Evolutionary conservation across 1,284 basidiomycete genomes (phyloP).

Genomic region (Mycosarcoma mackinlayi): DNA sequence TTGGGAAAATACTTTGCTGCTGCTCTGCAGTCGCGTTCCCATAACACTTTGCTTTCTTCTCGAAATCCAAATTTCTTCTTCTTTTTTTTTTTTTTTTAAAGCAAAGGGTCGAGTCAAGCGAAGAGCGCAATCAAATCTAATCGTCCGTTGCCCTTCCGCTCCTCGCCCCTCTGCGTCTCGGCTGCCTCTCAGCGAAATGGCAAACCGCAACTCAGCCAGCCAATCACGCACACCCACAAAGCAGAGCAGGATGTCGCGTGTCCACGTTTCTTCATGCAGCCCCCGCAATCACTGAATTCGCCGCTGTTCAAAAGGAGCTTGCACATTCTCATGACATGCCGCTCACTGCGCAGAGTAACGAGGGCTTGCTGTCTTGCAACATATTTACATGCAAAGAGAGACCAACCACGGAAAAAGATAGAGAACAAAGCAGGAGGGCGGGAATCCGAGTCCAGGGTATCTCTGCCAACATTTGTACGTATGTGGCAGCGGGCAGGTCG

Average conservation of each 20-base stretch:
- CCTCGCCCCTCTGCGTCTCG: neutral
- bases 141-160: neutral
- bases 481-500: too few species aligned
- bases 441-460: too few species aligned
- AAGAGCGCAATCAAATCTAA: neutral
- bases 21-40: too few species aligned
- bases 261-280: slow-evolving; percentile 3
- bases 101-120: slow-evolving; percentile 1
- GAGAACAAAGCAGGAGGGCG: too few species aligned
- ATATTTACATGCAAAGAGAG: neutral
- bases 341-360: neutral
- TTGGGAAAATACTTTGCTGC: too few species aligned
- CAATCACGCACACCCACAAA: slow-evolving; percentile 8
- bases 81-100: slow-evolving; percentile 1
- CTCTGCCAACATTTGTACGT: too few species aligned
- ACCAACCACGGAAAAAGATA: too few species aligned
- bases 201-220: neutral
- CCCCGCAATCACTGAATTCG: neutral
- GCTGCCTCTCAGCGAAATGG: neutral
- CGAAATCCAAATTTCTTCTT: too few species aligned
- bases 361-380: neutral
- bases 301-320: too few species aligned
- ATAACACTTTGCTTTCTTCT: too few species aligned
- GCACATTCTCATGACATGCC: neutral
- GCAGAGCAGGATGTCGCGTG: slow-evolving; percentile 17